Conservation (phyloP, 257 asterid genomes). For the Scutellaria minor region DNA sequence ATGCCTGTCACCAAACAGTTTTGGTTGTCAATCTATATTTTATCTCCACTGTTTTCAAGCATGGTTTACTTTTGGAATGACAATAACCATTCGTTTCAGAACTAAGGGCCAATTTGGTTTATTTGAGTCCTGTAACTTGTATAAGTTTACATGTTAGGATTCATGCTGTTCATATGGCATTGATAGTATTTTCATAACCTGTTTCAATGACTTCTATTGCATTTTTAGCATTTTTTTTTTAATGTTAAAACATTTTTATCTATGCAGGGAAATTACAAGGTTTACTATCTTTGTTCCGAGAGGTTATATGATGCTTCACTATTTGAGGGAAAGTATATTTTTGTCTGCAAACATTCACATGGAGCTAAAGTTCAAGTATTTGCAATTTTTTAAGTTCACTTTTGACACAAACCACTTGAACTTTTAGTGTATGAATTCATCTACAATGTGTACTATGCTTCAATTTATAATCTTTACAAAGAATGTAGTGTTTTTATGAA, state of each 20-base stretch:
- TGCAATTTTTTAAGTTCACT: conserved; percentile 22
- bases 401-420: conserved; percentile 17
- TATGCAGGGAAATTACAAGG: conserved; percentile 91
- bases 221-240: background rate
- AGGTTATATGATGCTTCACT: conserved; percentile 93
- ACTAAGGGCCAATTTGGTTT: conserved; percentile 22
- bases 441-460: conserved; percentile 18
- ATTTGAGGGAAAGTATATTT: conserved; percentile 91
- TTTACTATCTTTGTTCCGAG: conserved; percentile 97
- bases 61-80: conserved; percentile 16
- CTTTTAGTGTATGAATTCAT: conserved; percentile 15
- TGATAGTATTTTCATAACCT: conserved; percentile 14
- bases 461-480: conserved; percentile 15
- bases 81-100: background rate
- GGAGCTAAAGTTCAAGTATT: conserved; percentile 5
- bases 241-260: background rate
- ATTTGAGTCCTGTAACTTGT: conserved; percentile 8
- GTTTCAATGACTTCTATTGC: conserved; percentile 17
- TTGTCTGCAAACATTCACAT: conserved; percentile 22
- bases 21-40: background rate
- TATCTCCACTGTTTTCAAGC: conserved; percentile 2
- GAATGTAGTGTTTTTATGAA: conserved; percentile 17
- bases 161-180: conserved; percentile 23
- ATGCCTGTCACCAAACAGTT: background rate
- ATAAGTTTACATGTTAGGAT: background rate